Conservation (phyloP, 2,329 filamentous ascomycete genomes). For the Aschersonia sp. region DNA sequence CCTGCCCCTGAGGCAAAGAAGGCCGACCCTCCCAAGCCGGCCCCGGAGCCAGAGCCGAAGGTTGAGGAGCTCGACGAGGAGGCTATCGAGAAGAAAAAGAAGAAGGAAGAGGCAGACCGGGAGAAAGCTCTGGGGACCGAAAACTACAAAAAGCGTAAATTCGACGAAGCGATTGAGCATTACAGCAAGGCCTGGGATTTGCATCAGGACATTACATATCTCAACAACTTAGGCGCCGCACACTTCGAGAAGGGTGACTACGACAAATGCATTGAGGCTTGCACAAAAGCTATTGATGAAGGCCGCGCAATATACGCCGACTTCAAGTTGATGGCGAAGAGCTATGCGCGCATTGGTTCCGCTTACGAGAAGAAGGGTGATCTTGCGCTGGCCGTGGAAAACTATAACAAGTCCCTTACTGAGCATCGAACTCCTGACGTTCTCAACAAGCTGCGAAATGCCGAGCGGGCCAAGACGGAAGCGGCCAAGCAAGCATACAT, state of each 20-base stretch:
- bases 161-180: slow-evolving; percentile 86
- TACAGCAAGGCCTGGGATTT: slow-evolving; percentile 92
- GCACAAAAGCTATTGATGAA: slow-evolving; percentile 77
- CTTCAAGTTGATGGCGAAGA: slow-evolving; percentile 97
- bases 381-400: slow-evolving; percentile 62
- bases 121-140: slow-evolving; percentile 91
- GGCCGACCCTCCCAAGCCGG: slow-evolving; percentile 32
- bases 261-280: slow-evolving; percentile 71
- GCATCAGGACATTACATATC: slow-evolving; percentile 91
- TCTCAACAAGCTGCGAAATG: slow-evolving; percentile 77
- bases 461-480: slow-evolving; percentile 75
- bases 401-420: slow-evolving; percentile 86
- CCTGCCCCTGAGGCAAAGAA: slow-evolving; percentile 18
- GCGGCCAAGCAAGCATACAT: slow-evolving; percentile 67
- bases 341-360: slow-evolving; percentile 90
- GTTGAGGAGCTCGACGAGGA: slow-evolving; percentile 70
- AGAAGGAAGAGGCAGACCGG: slow-evolving; percentile 83
- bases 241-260: slow-evolving; percentile 95
- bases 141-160: slow-evolving; percentile 96
- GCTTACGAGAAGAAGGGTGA: slow-evolving; percentile 86
- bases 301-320: slow-evolving; percentile 82
- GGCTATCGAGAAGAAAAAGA: slow-evolving; percentile 67
- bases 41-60: slow-evolving; percentile 37
- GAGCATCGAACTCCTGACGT: slow-evolving; percentile 95
- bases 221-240: slow-evolving; percentile 90